Percentiles rank a stretch among this genome's conserved stretches.
These are phyloP conservation scores for Solanum hybrid DNA, from an alignment of 305 asterid genomes.

Conservation along the genomic window DNA sequence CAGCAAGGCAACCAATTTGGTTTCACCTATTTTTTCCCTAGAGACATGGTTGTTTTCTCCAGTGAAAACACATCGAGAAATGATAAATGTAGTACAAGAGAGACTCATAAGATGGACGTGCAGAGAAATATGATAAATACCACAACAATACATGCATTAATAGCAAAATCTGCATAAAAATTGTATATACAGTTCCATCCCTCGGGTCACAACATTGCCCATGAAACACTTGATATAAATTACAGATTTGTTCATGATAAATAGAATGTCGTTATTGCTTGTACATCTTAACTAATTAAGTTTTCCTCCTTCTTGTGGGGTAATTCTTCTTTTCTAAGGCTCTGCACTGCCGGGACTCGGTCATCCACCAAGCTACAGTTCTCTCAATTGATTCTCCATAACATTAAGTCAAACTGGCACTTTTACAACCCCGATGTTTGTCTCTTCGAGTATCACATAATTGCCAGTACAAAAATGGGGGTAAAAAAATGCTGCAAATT, in stretches of 20 bases:
- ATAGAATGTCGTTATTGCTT: not conserved
- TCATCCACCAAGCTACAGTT: not conserved
- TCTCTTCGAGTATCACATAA: not conserved
- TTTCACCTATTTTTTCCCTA: not conserved
- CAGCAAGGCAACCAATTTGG: not conserved
- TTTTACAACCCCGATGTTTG: not conserved
- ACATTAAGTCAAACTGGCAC: not conserved
- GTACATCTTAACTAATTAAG: not conserved
- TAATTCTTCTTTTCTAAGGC: not conserved
- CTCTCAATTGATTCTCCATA: not conserved
- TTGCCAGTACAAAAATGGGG: not conserved
- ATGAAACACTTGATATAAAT: not conserved
- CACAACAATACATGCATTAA: not conserved
- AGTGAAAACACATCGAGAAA: not conserved
- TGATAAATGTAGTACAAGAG: not conserved
- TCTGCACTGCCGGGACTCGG: not conserved
- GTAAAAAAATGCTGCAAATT: not conserved
- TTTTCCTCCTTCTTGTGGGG: not conserved
- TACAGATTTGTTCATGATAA: not conserved
- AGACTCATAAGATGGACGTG: not conserved
- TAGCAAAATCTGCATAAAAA: constrained; percentile 1
- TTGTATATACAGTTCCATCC: not conserved
- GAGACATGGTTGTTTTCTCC: not conserved
- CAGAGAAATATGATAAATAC: not conserved
- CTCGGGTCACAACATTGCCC: not conserved